Percentiles rank a stretch among this genome's conserved stretches.
Evolutionary conservation across 208 protist species (phyloP).

Genomic region (Trypanosomatidae sp.): DNA sequence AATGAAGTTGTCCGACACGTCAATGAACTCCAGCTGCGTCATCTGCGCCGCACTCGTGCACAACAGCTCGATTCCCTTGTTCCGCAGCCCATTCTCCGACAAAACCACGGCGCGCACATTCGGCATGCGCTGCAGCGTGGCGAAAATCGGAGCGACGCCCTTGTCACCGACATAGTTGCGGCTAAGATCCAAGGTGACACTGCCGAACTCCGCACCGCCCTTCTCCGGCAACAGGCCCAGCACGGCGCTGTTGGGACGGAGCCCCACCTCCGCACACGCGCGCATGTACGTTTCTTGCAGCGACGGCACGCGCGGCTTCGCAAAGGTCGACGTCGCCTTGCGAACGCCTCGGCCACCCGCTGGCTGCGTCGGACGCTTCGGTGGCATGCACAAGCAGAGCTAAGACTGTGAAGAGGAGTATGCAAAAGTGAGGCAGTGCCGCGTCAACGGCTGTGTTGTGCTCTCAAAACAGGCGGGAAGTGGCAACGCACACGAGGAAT

Average conservation of each 20-base stretch:
- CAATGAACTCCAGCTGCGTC: conserved; percentile 61
- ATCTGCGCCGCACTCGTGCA: conserved; percentile 45
- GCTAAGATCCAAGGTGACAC: conserved; percentile 60
- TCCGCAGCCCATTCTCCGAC: conserved; percentile 87
- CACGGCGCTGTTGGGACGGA: conserved; percentile 78
- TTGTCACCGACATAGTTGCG: conserved; percentile 90
- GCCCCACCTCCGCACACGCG: conserved; percentile 59
- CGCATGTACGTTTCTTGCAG: conserved; percentile 81
- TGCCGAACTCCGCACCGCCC: conserved; percentile 26
- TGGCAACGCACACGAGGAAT: too few relatives aligned
- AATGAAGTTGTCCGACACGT: conserved; percentile 91
- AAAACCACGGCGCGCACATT: conserved; percentile 59
- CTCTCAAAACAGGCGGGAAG: too few relatives aligned
- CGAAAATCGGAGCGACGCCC: conserved; percentile 71
- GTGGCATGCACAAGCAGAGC: too few relatives aligned
- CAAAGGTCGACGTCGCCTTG: conserved; percentile 2
- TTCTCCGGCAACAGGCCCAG: conserved; percentile 59
- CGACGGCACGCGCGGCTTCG: conserved; percentile 31
- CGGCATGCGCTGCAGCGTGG: conserved; percentile 53
- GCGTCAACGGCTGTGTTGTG: too few relatives aligned
- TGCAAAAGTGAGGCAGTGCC: too few relatives aligned
- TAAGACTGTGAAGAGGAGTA: too few relatives aligned
- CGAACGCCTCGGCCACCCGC: conserved; percentile 21
- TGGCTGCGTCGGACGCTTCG: conserved; percentile 16
- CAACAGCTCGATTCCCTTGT: conserved; percentile 64